Evolutionary conservation across 305 asterid species (phyloP), one percentile per base, ranked within the genome.

Genomic region (Nicotiana rustica): DNA sequence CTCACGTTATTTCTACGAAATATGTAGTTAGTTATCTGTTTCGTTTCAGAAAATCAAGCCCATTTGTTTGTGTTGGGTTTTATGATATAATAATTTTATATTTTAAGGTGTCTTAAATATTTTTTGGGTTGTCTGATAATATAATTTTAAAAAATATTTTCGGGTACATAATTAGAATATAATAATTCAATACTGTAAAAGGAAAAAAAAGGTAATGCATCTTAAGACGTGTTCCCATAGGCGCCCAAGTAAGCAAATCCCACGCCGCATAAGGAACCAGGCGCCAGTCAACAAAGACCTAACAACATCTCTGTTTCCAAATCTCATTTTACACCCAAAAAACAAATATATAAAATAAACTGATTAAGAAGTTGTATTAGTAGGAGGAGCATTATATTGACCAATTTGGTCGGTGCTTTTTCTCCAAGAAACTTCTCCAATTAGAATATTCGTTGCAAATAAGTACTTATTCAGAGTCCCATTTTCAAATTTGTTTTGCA

Each of bases 351-450:
- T 59, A 59, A 59, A 61, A 61, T 52, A 49, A 52, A 47, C 44
- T 18, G 64, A 25, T 49, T 65, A 25, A 75, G 4, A 75, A 73
- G 3, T 75, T 25, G 62, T 57, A 47, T 49, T 75, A 25, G 47
- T 5, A 15, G 65, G 5, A 52, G 65, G 65, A 52, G 80, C 64
- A 52, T 75, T 75, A 25, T 75, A 52, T 75, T 52, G 65, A 75
- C 65, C 44, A 52, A 41, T 75, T 75, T 52, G 80, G 80, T 75
- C 44, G 80, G 65, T 75, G 65, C 80, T 75, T 75, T 75, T 75
- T 19, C 29, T 25, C 29, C 29, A 25, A 25, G 29, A 25, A 25
- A 25, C 29, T 25, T 25, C 80, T 75, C 80, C 80, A 75, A 25
- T 73, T 73, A 10, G 17, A 70, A 69, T 4, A 2, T 69, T 69